Conservation (phyloP, 192 early-diverging fungal species). For the Backusella sp. region DNA sequence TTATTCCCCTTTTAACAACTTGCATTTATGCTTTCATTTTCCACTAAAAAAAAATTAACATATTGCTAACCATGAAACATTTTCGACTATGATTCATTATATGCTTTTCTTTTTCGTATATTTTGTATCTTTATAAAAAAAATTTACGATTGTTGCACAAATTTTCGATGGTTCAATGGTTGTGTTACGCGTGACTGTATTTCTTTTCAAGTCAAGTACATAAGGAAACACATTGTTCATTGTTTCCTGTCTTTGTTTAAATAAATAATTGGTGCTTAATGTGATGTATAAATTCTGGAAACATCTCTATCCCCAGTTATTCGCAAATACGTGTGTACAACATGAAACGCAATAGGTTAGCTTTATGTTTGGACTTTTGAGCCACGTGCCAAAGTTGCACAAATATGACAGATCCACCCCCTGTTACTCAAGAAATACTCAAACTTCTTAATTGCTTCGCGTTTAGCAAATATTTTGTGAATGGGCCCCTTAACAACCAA, state of each 20-base stretch:
- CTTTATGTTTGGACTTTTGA: slow-evolving; percentile 2
- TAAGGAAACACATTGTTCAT: neutral
- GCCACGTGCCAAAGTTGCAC: neutral
- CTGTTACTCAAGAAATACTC: neutral
- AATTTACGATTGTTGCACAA: slow-evolving; percentile 1
- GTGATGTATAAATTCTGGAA: neutral
- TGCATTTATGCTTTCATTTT: slow-evolving; percentile 15
- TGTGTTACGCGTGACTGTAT: neutral
- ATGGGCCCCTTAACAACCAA: neutral
- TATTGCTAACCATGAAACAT: neutral
- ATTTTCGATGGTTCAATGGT: neutral
- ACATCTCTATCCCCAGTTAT: neutral
- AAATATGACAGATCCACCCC: neutral
- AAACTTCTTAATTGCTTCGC: neutral
- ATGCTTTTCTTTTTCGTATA: neutral
- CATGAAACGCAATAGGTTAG: neutral
- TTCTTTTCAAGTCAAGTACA: neutral
- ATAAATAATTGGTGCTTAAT: neutral
- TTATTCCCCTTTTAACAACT: neutral
- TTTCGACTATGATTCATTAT: neutral
- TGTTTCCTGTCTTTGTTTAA: neutral
- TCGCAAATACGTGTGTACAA: neutral
- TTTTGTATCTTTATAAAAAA: neutral
- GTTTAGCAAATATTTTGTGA: neutral
- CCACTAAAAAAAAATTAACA: neutral